These are phyloP conservation scores for Pichia cactophila DNA, from an alignment of 1,139 yeast species.

Conservation along the genomic window DNA sequence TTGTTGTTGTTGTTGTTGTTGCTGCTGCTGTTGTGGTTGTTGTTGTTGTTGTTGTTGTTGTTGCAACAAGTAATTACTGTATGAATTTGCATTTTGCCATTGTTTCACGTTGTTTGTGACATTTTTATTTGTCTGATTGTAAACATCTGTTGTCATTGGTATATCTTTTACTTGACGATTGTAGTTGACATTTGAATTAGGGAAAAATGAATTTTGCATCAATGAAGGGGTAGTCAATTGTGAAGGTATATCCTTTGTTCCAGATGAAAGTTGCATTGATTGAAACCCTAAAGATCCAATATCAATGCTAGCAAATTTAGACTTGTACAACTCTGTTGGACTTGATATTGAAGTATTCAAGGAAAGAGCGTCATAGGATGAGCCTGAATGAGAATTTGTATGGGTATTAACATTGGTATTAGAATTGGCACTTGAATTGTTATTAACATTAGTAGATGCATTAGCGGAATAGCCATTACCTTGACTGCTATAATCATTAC, in stretches of 20 bases:
- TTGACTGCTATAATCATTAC: background rate
- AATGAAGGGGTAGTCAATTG: slow-evolving; percentile 11
- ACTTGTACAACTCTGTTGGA: slow-evolving; percentile 13
- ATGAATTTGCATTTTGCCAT: slow-evolving; percentile 6
- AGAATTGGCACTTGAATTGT: background rate
- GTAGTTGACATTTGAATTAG: slow-evolving; percentile 11
- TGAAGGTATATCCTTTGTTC: slow-evolving; percentile 7
- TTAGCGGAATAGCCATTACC: background rate
- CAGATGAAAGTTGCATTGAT: slow-evolving; percentile 18
- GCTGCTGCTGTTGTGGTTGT: slow-evolving; percentile 1
- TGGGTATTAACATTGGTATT: background rate
- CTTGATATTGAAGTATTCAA: background rate
- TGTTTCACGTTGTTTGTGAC: background rate
- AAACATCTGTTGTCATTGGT: background rate
- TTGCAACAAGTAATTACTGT: slow-evolving; percentile 7
- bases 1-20: background rate
- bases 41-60: slow-evolving; percentile 12
- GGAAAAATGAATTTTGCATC: slow-evolving; percentile 10
- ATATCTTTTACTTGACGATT: background rate
- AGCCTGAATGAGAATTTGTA: background rate
- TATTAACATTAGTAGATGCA: background rate
- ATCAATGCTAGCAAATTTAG: slow-evolving; percentile 16
- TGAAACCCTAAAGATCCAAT: slow-evolving; percentile 24
- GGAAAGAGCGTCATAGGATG: slow-evolving; percentile 1
- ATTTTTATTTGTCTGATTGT: background rate